A percentile compares a stretch with the other conserved stretches of the same genome.
Evolutionary conservation across 2,329 filamentous ascomycete genomes (phyloP).

Genomic region (Trichoderma koningii): DNA sequence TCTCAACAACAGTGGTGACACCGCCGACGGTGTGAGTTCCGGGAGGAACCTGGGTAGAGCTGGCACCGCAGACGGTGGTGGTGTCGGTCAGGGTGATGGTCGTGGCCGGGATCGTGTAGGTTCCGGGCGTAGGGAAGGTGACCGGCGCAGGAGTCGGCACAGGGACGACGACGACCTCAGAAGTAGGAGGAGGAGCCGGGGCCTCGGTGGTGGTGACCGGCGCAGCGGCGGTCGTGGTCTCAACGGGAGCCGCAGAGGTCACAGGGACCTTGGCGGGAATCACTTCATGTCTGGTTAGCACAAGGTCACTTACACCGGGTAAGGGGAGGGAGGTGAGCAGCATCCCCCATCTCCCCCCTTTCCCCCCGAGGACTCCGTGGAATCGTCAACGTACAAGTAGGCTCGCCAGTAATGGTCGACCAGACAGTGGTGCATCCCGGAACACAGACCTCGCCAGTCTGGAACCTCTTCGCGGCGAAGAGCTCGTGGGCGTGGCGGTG

Average conservation of each 20-base stretch:
- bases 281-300: conserved; percentile 38
- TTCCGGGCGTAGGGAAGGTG: conserved; percentile 65
- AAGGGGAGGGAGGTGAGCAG: neutral
- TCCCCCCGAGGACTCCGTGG: neutral
- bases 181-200: conserved; percentile 38
- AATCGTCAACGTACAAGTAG: conserved; percentile 56
- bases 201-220: conserved; percentile 31
- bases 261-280: conserved; percentile 39
- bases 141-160: conserved; percentile 56
- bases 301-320: neutral
- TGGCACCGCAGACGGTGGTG: conserved; percentile 66
- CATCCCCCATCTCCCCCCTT: neutral
- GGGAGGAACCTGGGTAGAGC: conserved; percentile 61
- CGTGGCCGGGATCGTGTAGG: conserved; percentile 74
- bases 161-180: conserved; percentile 46
- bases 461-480: conserved; percentile 54
- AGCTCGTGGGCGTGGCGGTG: conserved; percentile 67
- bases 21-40: conserved; percentile 72
- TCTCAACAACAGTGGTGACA: conserved; percentile 69
- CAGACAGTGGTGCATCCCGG: conserved; percentile 73
- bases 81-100: conserved; percentile 68
- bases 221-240: conserved; percentile 12
- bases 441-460: conserved; percentile 52
- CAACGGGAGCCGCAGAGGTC: conserved; percentile 32
- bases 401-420: conserved; percentile 67